Evolutionary conservation across 768 basidiomycete species (phyloP), one percentile per base, ranked within the genome.

Genomic region (Suillus plorans): DNA sequence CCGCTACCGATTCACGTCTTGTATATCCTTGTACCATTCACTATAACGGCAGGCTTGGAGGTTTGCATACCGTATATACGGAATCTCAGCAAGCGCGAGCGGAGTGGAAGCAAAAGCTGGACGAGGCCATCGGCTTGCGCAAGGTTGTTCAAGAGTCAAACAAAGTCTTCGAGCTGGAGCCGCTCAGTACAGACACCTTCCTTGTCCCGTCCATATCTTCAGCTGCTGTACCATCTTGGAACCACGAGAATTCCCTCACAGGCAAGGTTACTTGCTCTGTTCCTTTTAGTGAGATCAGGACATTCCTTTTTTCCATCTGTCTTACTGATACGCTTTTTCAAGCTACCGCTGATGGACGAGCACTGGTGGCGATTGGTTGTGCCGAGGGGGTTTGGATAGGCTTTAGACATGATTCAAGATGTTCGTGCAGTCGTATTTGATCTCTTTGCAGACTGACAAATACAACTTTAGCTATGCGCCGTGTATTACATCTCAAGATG

Each of bases 361-460:
- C 87, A 14, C 82, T 99, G 16, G 91, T 98, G 47, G 94, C 96
- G 0, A 89, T 98, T 69, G 97, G 96, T 9, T 97, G 95, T 74
- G 90, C 91, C 0, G 95, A 97, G 72, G 97, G 97, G 37, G 92
- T 97, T 25, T 97, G 94, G 92, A 95, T 97, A 64, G 95, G 95
- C 0, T 89, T 95, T 76, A 85, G 92, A 47, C 91, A 94, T 67
- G 92, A 97, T 75, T 90, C 95, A 2, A 81, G 85, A 73, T 95
- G 94, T 94, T 75, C 66, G 88, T 70, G 9, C 20, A 64, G 66
- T 62, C 60, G 66, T 61, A 41, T 50, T 7, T 31, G 3, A 44
- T 60, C 12, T 44, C 18, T 39, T 13, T 12, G 28, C 50, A 16
- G 12, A 47, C 64, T 75, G 58, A 67, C 63, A 53, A 60, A 31